Base-by-base conservation (phyloP, 257 asterid species). In the Ligustrum vulgare region DNA sequence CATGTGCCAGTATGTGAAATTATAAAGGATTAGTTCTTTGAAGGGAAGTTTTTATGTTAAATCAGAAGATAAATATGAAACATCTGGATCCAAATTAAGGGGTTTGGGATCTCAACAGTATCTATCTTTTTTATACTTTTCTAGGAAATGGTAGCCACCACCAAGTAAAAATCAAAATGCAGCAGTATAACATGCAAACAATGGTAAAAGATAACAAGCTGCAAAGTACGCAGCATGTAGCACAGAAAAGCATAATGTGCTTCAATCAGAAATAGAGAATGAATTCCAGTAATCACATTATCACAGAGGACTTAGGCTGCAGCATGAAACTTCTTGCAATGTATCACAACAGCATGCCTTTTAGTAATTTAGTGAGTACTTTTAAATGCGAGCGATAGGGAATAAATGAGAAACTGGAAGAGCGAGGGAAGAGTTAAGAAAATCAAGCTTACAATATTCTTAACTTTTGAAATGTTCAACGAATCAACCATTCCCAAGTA, bases 401-500 rank as follows among this genome's bases (percentile, higher is more conserved):
- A 49, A 54, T 54, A n/a, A 54, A 10, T n/a, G 63, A n/a, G 25
- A 7, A n/a, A n/a, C 13, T 25, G 25, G 25, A 54, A 54, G 63
- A 54, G 63, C 0, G 63, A 69, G 69, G 54, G 70, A 15, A 67
- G 22, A 75, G 73, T 51, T 70, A 51, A 69, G 67, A 45, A 71
- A 33, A 72, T 66, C 69, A 41, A 79, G 71, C 93, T 84, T 84
- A 91, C 99, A 94, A 84, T 69, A 84, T 74, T 73, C 73, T 89
- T 90, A 47, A 93, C 79, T 82, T 87, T 86, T 75, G 85, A 72
- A 82, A 91, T 82, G 87, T 86, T 88, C 80, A 92, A 76, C 22
- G 86, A 78, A 78, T 92, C 96, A 88, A 94, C 85, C 79, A 82
- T 84, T 82, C 99, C 98, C 88, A 94, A 72, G 84, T 91, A 94